Base-by-base conservation (phyloP, 2,329 filamentous ascomycete species). In the Fusarium stilboides region DNA sequence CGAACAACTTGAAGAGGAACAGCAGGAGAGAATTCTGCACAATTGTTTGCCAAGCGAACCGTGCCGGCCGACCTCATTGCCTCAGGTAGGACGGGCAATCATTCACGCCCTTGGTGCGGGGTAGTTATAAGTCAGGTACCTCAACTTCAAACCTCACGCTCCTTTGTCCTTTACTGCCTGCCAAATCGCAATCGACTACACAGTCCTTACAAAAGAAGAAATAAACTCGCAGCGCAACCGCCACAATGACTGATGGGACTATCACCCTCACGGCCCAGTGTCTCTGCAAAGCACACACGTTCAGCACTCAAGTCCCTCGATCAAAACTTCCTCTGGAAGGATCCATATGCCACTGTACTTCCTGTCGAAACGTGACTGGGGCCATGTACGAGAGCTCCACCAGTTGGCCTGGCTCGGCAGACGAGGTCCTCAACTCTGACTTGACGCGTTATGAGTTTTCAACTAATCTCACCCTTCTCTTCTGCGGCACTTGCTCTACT, bases 261-360 rank as follows among this genome's bases (percentile, higher is more conserved):
- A 22, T 65, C 33, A 20, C 15, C 14, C 37, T 75, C 76, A 79
- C 45, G 20, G 71, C 71, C 6, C 78, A 80, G 44, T 87, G 85
- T 59, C 79, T 86, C 13, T 86, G 84, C 78, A 80, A 80, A 56
- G 59, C 74, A 1, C 79, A 85, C 64, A 76, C 59, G 15, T 85
- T 84, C 76, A 79, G 71, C 8, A 56, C 79, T 2, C 24, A 66
- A 1, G 56, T 85, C 2, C 55, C 76, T 3, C 59, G 51, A 17
- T 77, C 79, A 2, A 65, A 71, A 0, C 77, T 86, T 4, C 85
- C 84, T 9, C 75, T 87, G 1, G 59, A 75, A 40, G 81, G 77
- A 0, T 72, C 73, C 8, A 77, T 76, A 57, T 87, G 85, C 69
- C 85, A 87, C 75, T 87, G 85, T 76, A 75, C 74, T 19, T 86